Evolutionary conservation across 768 basidiomycete genomes (phyloP).

Genomic region (Clitopilus hobsonii): DNA sequence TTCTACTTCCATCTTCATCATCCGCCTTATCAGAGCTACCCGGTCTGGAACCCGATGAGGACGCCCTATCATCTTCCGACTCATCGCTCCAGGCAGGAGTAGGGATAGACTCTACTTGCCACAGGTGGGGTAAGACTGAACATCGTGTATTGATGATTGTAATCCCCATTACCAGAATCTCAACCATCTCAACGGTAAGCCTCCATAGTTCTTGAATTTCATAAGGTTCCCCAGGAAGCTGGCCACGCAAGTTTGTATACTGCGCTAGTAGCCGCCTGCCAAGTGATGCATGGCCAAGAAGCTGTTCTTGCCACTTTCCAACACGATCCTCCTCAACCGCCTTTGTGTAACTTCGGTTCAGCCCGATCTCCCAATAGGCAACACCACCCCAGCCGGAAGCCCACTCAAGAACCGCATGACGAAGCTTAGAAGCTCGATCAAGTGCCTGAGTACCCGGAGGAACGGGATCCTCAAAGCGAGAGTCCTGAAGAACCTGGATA

Average conservation of each 20-base stretch:
- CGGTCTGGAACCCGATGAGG: too few relatives aligned
- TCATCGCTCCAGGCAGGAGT: too few relatives aligned
- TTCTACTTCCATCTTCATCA: too few relatives aligned
- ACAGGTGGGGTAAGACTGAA: not conserved
- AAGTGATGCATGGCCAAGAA: slow-evolving; percentile 1
- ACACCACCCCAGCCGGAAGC: not conserved
- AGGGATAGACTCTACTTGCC: too few relatives aligned
- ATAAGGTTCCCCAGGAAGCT: slow-evolving; percentile 1
- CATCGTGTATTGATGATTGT: not conserved
- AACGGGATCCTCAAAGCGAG: not conserved
- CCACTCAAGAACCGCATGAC: not conserved
- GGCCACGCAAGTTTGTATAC: not conserved
- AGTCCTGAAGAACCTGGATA: not conserved
- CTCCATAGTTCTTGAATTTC: slow-evolving; percentile 2
- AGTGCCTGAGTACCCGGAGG: not conserved
- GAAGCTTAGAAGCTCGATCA: not conserved
- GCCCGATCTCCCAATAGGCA: not conserved
- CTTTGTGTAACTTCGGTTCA: not conserved
- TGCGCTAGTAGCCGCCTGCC: slow-evolving; percentile 1
- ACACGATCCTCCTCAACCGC: not conserved
- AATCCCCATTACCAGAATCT: slow-evolving; percentile 4
- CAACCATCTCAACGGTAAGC: slow-evolving; percentile 1
- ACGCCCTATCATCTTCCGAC: too few relatives aligned
- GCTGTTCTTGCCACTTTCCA: not conserved
- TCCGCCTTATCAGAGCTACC: too few relatives aligned